These are phyloP conservation scores for Corylus heterophylla DNA, from an alignment of 306 rosid genomes.

Conservation along the genomic window DNA sequence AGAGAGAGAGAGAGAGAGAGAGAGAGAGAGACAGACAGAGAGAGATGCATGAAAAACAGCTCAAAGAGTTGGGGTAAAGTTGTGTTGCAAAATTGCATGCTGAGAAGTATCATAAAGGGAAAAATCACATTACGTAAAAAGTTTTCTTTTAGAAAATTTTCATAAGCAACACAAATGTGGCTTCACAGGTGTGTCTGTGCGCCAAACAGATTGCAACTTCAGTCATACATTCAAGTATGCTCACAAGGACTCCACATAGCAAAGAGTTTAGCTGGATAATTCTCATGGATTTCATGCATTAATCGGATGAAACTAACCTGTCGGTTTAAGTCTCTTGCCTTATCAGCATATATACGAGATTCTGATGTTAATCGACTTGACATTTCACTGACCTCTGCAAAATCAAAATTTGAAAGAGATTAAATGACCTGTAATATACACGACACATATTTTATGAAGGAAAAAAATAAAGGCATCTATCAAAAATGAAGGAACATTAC, in stretches of 20 bases:
- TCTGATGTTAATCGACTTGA: conserved; percentile 94
- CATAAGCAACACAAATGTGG: background rate
- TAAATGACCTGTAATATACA: conserved; percentile 13
- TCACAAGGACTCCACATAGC: background rate
- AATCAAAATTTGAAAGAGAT: conserved; percentile 28
- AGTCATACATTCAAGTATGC: conserved; percentile 1
- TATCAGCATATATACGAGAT: conserved; percentile 91
- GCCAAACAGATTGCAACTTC: background rate
- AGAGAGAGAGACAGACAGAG: too few species aligned
- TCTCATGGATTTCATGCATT: background rate
- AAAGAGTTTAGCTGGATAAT: background rate
- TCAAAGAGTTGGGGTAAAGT: background rate
- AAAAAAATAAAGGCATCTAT: background rate
- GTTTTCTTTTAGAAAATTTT: background rate
- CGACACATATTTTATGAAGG: background rate
- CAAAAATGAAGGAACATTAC: background rate
- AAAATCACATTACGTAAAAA: background rate
- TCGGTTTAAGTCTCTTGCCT: conserved; percentile 88
- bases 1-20: too few species aligned
- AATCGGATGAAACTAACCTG: conserved; percentile 67
- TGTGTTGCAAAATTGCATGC: background rate
- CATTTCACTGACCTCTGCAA: conserved; percentile 99
- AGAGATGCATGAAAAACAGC: background rate
- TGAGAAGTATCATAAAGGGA: background rate
- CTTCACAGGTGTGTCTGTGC: conserved; percentile 1